Evolutionary conservation across 202 grass and related monocot genomes (phyloP).

Genomic region (Carex arenaria): DNA sequence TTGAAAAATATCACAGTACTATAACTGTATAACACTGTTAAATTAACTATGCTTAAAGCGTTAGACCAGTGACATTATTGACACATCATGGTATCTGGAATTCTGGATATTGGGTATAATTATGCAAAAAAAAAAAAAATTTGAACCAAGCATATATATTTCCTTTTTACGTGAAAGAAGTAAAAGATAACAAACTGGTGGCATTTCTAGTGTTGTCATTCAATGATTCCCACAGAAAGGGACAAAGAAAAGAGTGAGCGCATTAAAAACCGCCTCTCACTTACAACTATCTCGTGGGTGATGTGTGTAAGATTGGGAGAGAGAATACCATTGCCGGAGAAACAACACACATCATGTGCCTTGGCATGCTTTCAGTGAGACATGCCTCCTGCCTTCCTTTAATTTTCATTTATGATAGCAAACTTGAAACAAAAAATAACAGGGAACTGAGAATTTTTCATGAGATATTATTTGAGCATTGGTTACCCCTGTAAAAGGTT

Average conservation of each 20-base stretch:
- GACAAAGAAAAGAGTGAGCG: conserved; percentile 12
- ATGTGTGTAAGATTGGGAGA: conserved; percentile 15
- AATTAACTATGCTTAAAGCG: not conserved
- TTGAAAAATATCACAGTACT: not conserved
- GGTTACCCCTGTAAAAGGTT: too few relatives aligned
- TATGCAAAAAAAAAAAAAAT: not conserved
- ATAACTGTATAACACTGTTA: not conserved
- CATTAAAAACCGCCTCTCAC: conserved; percentile 7
- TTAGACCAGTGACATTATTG: not conserved
- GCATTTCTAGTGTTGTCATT: not conserved
- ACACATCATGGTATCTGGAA: not conserved
- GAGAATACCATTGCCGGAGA: not conserved
- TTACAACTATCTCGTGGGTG: conserved; percentile 8
- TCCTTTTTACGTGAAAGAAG: not conserved
- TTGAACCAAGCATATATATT: not conserved
- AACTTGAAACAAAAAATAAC: not conserved
- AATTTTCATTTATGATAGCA: conserved; percentile 22
- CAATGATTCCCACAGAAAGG: not conserved
- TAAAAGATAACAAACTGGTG: not conserved
- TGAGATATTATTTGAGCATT: too few relatives aligned
- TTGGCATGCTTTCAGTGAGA: conserved; percentile 24
- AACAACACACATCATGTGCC: conserved; percentile 22
- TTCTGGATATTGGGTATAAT: not conserved
- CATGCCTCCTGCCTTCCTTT: conserved; percentile 12
- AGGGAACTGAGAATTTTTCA: not conserved